These are phyloP conservation scores for Zymoseptoria tritici DNA, from an alignment of 2,329 filamentous ascomycete species.

Conservation along the genomic window DNA sequence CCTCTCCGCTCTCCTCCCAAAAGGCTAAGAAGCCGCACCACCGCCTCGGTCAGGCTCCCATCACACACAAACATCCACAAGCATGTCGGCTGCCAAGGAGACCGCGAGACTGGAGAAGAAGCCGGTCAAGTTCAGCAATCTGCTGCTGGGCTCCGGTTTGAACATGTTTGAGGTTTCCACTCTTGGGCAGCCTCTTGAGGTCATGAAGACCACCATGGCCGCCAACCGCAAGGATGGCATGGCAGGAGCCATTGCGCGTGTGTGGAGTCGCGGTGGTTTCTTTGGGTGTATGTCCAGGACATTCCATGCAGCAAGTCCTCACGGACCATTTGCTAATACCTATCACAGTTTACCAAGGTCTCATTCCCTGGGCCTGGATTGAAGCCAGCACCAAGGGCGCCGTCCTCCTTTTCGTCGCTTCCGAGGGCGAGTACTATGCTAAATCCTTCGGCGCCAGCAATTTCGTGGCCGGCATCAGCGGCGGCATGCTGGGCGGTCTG, in stretches of 20 bases:
- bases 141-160: constrained; percentile 86
- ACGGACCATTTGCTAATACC: neutral
- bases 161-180: constrained; percentile 87
- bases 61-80: constrained; percentile 43
- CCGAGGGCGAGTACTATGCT: constrained; percentile 93
- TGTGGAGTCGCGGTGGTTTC: constrained; percentile 90
- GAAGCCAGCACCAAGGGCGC: constrained; percentile 99
- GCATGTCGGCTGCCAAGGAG: constrained; percentile 31
- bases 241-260: constrained; percentile 67
- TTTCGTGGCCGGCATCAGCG: constrained; percentile 80
- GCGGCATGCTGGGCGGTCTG: constrained; percentile 88
- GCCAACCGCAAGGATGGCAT: constrained; percentile 90
- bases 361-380: constrained; percentile 99
- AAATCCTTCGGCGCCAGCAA: constrained; percentile 69
- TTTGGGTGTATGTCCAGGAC: constrained; percentile 70
- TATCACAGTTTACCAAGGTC: constrained; percentile 86
- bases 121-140: constrained; percentile 98
- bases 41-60: constrained; percentile 91
- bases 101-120: constrained; percentile 76
- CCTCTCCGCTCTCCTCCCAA: constrained; percentile 9
- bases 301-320: neutral
- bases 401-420: constrained; percentile 96
- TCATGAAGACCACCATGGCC: constrained; percentile 99
- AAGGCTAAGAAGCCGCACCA: constrained; percentile 74
- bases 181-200: constrained; percentile 80